Percentiles rank a stretch among this genome's conserved stretches.
Conservation (phyloP, 2,329 filamentous ascomycete genomes). For the Stemphylium beticola region DNA sequence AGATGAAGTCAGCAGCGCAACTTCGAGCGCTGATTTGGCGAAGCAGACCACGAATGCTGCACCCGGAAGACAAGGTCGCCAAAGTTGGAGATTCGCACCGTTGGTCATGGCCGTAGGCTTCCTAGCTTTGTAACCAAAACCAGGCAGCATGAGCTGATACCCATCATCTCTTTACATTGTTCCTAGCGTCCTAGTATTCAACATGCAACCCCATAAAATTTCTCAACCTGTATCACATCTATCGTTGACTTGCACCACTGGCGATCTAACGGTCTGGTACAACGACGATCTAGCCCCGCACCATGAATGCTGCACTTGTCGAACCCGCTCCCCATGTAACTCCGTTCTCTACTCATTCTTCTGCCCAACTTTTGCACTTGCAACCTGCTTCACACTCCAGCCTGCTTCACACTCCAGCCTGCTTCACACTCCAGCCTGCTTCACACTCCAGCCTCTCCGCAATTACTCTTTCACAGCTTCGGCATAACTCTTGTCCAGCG, state of each 20-base stretch:
- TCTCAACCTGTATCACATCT: background rate
- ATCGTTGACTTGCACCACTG: background rate
- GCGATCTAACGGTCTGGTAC: background rate
- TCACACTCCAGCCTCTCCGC: background rate
- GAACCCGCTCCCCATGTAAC: too few relatives aligned
- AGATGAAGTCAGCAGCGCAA: constrained; percentile 2
- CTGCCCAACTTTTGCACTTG: too few relatives aligned
- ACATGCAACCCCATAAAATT: too few relatives aligned
- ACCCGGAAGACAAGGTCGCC: background rate
- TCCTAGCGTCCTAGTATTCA: background rate
- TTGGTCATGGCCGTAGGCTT: constrained; percentile 6
- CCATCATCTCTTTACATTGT: background rate
- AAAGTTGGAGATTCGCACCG: background rate
- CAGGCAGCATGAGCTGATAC: background rate
- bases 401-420: background rate
- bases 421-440: background rate
- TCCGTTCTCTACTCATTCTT: too few relatives aligned
- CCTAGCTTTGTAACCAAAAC: constrained; percentile 2
- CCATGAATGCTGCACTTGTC: too few relatives aligned
- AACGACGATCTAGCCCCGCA: background rate
- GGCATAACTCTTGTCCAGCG: constrained; percentile 27
- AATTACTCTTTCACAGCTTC: constrained; percentile 25
- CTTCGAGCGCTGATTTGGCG: constrained; percentile 5
- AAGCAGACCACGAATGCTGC: constrained; percentile 26
- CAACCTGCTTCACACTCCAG: background rate